Base-by-base conservation (phyloP, 805 yeast species). In the Yarrowia sp. region DNA sequence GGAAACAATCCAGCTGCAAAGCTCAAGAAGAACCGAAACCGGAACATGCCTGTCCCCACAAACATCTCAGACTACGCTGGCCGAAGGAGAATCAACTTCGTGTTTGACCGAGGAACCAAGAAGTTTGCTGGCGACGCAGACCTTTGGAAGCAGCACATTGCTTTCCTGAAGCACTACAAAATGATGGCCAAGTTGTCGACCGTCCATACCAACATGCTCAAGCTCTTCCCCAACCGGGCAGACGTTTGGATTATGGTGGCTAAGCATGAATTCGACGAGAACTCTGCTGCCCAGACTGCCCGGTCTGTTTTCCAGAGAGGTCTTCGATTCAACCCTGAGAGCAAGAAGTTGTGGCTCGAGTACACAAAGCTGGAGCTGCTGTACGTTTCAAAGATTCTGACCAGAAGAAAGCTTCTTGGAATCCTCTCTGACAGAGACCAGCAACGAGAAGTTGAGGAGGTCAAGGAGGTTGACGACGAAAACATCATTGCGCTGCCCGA, bases 211-310 rank as follows among this genome's bases (percentile, higher is more conserved):
- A 85, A 86, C 69, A 82, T 94, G 72, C 82, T 95, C 73, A 91
- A 89, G 78, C 80, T 92, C 71, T 98, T 95, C 76, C 98, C 99
- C n/a, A 85, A 90, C 52, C 90, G 93, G 75, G 85, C 92, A 2
- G 90, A 89, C 73, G 90, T 94, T 16, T 95, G 99, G 99, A 86
- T 95, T 52, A 86, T 91, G 74, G 98, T 97, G 32, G 97, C 98
- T 40, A 91, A 91, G 76, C 92, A 91, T 79, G 98, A 95, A 79
- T 89, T 91, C 74, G 97, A 94, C 73, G 85, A 85, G 38, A 92
- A 95, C 78, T 90, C 94, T 49, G 90, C 92, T 73, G 91, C 97
- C 55, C 87, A 89, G 75, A 93, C 97, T 56, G 93, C 98, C 26
- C 85, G 99, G 77, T 86, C 87, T 10, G 83, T 95, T 35, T 87